These are phyloP conservation scores for Entomortierella lignicola DNA, from an alignment of 192 early-diverging fungal species.

Conservation along the genomic window DNA sequence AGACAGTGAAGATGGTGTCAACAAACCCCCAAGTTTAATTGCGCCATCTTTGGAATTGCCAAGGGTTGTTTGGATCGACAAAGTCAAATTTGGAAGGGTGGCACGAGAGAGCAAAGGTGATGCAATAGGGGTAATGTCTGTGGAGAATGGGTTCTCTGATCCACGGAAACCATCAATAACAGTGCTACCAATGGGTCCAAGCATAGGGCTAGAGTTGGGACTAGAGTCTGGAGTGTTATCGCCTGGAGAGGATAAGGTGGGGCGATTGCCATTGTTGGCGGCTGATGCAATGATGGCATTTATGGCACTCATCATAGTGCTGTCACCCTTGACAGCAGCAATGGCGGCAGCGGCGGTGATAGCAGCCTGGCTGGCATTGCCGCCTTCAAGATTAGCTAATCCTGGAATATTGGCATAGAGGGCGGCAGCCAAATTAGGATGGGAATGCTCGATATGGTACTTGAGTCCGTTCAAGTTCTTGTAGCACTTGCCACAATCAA, in stretches of 20 bases:
- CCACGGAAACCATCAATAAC: neutral
- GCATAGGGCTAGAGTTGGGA: slow-evolving; percentile 44
- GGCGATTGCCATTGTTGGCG: slow-evolving; percentile 19
- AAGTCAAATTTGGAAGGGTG: neutral
- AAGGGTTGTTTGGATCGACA: slow-evolving; percentile 45
- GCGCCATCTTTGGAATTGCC: slow-evolving; percentile 8
- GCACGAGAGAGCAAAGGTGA: slow-evolving; percentile 38
- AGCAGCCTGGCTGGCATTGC: slow-evolving; percentile 66
- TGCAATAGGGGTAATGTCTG: slow-evolving; percentile 30
- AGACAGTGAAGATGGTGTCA: slow-evolving; percentile 45
- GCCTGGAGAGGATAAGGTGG: neutral
- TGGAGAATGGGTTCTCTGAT: slow-evolving; percentile 25
- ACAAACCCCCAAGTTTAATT: slow-evolving; percentile 25
- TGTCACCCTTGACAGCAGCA: slow-evolving; percentile 60
- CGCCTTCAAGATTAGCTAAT: slow-evolving; percentile 36
- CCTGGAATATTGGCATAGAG: slow-evolving; percentile 46
- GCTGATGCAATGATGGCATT: slow-evolving; percentile 50
- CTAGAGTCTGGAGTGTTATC: slow-evolving; percentile 46
- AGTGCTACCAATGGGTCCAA: slow-evolving; percentile 7
- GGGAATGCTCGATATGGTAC: slow-evolving; percentile 94
- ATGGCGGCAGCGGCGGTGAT: slow-evolving; percentile 71
- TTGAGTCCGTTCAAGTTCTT: slow-evolving; percentile 97
- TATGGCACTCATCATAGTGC: slow-evolving; percentile 45
- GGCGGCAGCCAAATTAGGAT: slow-evolving; percentile 64
- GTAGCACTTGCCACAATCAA: slow-evolving; percentile 92